Conservation (phyloP, 768 basidiomycete genomes). For the Leucocoprinus leucothites region DNA sequence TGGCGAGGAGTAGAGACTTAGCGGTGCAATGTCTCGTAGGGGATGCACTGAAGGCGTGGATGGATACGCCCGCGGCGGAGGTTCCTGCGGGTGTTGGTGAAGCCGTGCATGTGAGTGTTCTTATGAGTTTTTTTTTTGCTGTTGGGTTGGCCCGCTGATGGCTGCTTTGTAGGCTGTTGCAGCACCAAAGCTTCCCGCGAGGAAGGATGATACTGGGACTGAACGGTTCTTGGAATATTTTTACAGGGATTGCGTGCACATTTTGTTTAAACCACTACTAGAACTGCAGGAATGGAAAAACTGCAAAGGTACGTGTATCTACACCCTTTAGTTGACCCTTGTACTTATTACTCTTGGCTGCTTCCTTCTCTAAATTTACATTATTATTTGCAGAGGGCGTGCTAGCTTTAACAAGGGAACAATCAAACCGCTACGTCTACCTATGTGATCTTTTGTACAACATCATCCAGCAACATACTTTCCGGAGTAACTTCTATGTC, state of each 20-base stretch:
- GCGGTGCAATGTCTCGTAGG: slow-evolving; percentile 90
- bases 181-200: slow-evolving; percentile 30
- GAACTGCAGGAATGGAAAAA: slow-evolving; percentile 66
- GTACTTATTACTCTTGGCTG: no score
- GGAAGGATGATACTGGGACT: slow-evolving; percentile 81
- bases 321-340: background rate
- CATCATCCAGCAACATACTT: slow-evolving; percentile 85
- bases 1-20: slow-evolving; percentile 78
- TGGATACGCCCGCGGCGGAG: slow-evolving; percentile 67
- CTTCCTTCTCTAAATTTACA: slow-evolving; percentile 8
- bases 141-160: slow-evolving; percentile 6
- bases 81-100: slow-evolving; percentile 20
- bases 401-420: slow-evolving; percentile 63
- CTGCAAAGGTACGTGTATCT: slow-evolving; percentile 27
- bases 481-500: slow-evolving; percentile 89
- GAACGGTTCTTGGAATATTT: slow-evolving; percentile 94
- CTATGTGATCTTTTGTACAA: slow-evolving; percentile 90
- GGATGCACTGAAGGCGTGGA: slow-evolving; percentile 78
- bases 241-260: slow-evolving; percentile 78
- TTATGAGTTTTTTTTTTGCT: slow-evolving; percentile 5
- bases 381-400: slow-evolving; percentile 41
- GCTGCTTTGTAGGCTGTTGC: slow-evolving; percentile 35
- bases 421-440: slow-evolving; percentile 81
- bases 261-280: slow-evolving; percentile 76
- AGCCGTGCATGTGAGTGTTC: slow-evolving; percentile 29